Conservation (phyloP, 1,139 yeast genomes). For the Ashbya aceris region DNA sequence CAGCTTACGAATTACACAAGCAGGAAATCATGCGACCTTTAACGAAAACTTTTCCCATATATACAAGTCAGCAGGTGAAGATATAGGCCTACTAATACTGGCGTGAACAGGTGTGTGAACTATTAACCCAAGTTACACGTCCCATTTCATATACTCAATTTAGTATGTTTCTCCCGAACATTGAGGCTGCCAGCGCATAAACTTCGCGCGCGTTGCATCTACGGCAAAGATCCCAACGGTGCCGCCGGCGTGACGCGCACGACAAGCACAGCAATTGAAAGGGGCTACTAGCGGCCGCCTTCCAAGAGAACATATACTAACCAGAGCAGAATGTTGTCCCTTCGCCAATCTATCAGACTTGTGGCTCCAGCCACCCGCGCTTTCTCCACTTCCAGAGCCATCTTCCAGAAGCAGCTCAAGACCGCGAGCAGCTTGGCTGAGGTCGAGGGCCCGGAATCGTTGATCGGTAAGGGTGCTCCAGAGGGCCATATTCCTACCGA, state of each 20-base stretch:
- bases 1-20: conserved; percentile 1
- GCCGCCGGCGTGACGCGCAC: no score
- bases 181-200: no score
- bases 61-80: not conserved
- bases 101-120: no score
- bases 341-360: conserved; percentile 22
- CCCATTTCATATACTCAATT: no score
- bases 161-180: no score
- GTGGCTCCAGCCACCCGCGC: conserved; percentile 25
- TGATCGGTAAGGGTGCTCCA: conserved; percentile 86
- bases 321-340: conserved; percentile 15
- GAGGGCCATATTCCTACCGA: conserved; percentile 84
- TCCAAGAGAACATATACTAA: no score
- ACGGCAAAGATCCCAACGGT: no score
- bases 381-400: conserved; percentile 19
- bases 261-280: no score
- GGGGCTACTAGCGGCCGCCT: no score
- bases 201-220: no score
- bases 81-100: no score
- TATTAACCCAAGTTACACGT: no score
- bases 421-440: conserved; percentile 66
- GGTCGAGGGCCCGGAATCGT: conserved; percentile 69
- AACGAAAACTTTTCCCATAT: conserved; percentile 6
- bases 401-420: conserved; percentile 34
- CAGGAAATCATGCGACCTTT: conserved; percentile 3